phyloP scores from a whole-genome alignment of 345 rosid species.

The Punica granatum region DNA sequence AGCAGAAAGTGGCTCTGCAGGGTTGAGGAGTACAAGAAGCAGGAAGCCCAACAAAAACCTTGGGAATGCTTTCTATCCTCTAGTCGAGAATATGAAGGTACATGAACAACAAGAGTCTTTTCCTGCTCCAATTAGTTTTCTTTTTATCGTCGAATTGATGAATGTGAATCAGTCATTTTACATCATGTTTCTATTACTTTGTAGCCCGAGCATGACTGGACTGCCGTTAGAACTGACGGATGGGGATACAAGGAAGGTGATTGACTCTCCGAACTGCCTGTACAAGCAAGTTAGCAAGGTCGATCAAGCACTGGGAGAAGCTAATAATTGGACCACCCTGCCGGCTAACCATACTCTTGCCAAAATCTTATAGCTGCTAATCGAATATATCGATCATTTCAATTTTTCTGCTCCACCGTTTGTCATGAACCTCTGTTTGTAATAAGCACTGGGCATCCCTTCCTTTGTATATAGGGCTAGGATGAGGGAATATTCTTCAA shows the following conservation, averaged over 20 bases:
- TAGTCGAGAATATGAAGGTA: slow-evolving; percentile 18
- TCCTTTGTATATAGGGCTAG: background rate
- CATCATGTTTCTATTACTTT: background rate
- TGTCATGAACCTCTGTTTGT: too few species aligned
- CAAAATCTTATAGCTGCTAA: slow-evolving; percentile 11
- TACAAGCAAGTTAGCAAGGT: slow-evolving; percentile 13
- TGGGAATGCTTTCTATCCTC: slow-evolving; percentile 11
- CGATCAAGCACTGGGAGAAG: slow-evolving; percentile 19
- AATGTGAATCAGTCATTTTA: background rate
- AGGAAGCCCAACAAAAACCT: slow-evolving; percentile 4
- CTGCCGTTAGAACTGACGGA: slow-evolving; percentile 17
- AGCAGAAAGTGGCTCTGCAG: background rate
- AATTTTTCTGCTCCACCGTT: background rate
- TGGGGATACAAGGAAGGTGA: slow-evolving; percentile 11
- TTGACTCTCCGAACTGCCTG: slow-evolving; percentile 10
- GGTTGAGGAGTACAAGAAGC: background rate
- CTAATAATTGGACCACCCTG: slow-evolving; percentile 10
- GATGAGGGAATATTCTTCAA: background rate
- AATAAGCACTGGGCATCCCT: background rate
- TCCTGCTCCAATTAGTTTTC: background rate
- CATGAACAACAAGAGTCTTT: background rate
- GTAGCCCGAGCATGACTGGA: slow-evolving; percentile 20
- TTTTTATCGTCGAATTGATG: background rate
- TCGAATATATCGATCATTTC: background rate
- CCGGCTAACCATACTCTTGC: slow-evolving; percentile 1